Percentiles rank a stretch among this genome's conserved stretches.
These are phyloP conservation scores for Cruciata laevipes DNA, from an alignment of 257 asterid species.

Conservation along the genomic window DNA sequence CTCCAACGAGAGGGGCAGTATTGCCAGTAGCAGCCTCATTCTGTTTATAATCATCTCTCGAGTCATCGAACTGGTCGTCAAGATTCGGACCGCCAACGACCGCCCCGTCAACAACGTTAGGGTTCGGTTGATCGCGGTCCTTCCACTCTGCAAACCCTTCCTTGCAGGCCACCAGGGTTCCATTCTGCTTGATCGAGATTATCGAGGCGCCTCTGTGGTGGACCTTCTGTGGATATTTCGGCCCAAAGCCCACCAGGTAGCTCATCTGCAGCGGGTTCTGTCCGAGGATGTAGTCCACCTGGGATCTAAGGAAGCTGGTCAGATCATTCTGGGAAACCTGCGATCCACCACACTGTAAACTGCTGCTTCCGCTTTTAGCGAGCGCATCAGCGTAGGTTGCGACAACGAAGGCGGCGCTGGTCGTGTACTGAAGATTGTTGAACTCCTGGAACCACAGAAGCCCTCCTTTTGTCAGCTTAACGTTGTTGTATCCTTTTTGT, in stretches of 20 bases:
- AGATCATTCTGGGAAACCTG: conserved; percentile 23
- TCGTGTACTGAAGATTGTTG: conserved; percentile 57
- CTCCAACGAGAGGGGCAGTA: conserved; percentile 61
- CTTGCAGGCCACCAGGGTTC: conserved; percentile 31
- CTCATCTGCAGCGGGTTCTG: conserved; percentile 42
- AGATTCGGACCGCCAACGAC: conserved; percentile 62
- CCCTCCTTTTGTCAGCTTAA: conserved; percentile 32
- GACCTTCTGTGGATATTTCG: conserved; percentile 36
- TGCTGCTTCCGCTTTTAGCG: conserved; percentile 2
- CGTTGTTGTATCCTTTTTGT: conserved; percentile 38
- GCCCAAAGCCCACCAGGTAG: conserved; percentile 62
- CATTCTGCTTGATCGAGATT: conserved; percentile 33
- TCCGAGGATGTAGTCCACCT: conserved; percentile 65
- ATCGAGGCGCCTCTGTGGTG: conserved; percentile 77
- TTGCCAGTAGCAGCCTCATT: conserved; percentile 48
- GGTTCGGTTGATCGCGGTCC: conserved; percentile 36
- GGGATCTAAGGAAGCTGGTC: conserved; percentile 28
- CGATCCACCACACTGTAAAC: conserved; percentile 31
- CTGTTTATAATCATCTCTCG: conserved; percentile 38
- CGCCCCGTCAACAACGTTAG: conserved; percentile 57
- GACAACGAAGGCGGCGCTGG: conserved; percentile 36
- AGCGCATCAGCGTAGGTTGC: conserved; percentile 40
- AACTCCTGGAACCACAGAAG: conserved; percentile 41
- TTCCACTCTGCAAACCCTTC: conserved; percentile 44
- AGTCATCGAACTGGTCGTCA: conserved; percentile 32